Evolutionary conservation across 805 yeast genomes (phyloP).

Genomic region (Cyberlindnera maritima): DNA sequence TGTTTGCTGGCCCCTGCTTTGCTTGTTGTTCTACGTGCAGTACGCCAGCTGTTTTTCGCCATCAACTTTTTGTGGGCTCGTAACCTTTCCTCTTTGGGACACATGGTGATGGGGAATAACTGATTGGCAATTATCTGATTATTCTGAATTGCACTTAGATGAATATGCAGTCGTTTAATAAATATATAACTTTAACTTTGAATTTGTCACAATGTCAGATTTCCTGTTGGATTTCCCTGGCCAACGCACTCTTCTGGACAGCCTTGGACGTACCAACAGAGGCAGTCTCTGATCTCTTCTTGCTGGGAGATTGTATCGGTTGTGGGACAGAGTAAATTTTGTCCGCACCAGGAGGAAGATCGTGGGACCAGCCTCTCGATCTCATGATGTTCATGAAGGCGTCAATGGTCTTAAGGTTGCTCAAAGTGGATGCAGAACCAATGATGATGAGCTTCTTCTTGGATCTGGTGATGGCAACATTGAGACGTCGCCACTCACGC

Average conservation of each 20-base stretch:
- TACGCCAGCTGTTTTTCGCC: background rate
- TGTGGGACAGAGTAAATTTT: conserved; percentile 4
- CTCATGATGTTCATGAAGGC: conserved; percentile 60
- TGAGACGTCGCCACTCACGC: conserved; percentile 86
- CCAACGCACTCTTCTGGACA: conserved; percentile 15
- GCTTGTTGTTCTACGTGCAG: background rate
- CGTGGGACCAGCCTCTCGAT: conserved; percentile 60
- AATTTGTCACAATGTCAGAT: conserved; percentile 1
- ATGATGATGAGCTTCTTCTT: conserved; percentile 76
- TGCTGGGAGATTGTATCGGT: background rate
- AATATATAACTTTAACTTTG: background rate
- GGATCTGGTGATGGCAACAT: conserved; percentile 94
- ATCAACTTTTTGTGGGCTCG: background rate
- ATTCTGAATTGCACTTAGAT: too few species aligned
- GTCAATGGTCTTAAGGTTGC: conserved; percentile 47
- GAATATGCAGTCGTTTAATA: background rate
- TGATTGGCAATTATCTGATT: too few species aligned
- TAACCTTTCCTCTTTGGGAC: conserved; percentile 1
- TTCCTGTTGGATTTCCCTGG: conserved; percentile 22
- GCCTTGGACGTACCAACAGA: conserved; percentile 14
- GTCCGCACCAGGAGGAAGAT: conserved; percentile 41
- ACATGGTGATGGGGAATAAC: too few species aligned
- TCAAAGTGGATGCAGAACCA: conserved; percentile 71
- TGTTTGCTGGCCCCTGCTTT: background rate
- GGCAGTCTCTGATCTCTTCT: background rate